Evolutionary conservation across 2,329 filamentous ascomycete genomes (phyloP).

Genomic region (Talaromyces sp.): DNA sequence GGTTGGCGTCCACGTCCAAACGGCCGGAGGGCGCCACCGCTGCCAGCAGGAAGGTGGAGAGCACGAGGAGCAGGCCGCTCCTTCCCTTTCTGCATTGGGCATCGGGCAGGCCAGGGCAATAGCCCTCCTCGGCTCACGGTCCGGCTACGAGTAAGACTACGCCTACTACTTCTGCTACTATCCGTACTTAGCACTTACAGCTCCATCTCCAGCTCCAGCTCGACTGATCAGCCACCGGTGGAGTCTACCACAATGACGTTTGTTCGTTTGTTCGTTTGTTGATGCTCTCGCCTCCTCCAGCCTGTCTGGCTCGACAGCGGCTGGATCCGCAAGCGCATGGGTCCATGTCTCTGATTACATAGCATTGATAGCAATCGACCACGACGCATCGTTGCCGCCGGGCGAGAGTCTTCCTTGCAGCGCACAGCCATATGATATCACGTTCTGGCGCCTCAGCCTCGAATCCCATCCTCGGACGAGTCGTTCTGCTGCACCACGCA

Average conservation of each 20-base stretch:
- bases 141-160: neutral
- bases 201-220: neutral
- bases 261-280: neutral
- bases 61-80: neutral
- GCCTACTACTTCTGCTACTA: neutral
- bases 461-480: neutral
- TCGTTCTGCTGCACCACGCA: neutral
- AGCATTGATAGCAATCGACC: neutral
- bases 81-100: neutral
- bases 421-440: neutral
- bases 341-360: neutral
- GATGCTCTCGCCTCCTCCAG: neutral
- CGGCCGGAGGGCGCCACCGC: neutral
- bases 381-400: neutral
- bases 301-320: neutral
- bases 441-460: neutral
- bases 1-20: neutral
- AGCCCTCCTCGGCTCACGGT: neutral
- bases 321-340: neutral
- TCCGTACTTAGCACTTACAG: neutral
- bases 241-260: neutral
- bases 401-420: neutral
- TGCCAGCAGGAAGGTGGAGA: neutral
- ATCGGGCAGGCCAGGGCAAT: neutral
- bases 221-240: neutral